A percentile compares a stretch with the other conserved stretches of the same genome.
phyloP scores from a whole-genome alignment of 1,139 yeast species.

The Saccharomyces hybrid region DNA sequence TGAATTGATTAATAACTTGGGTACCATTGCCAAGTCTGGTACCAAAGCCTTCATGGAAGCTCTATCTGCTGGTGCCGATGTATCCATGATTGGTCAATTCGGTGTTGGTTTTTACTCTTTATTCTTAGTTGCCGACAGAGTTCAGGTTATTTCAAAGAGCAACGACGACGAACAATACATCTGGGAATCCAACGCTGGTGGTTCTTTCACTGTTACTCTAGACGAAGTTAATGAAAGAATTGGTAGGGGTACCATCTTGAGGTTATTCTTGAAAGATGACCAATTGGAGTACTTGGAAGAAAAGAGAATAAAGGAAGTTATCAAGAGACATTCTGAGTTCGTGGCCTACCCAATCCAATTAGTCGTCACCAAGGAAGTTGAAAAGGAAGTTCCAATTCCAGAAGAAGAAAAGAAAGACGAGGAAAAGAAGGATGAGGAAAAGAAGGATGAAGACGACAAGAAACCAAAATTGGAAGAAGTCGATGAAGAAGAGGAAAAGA shows the following conservation, averaged over 20 bases:
- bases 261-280: slow-evolving; percentile 97
- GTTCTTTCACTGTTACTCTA: slow-evolving; percentile 92
- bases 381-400: slow-evolving; percentile 81
- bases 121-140: slow-evolving; percentile 98
- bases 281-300: slow-evolving; percentile 99
- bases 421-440: slow-evolving; percentile 42
- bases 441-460: slow-evolving; percentile 55
- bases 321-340: slow-evolving; percentile 98
- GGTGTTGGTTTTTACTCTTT: slow-evolving; percentile 99
- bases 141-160: slow-evolving; percentile 96
- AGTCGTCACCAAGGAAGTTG: slow-evolving; percentile 97
- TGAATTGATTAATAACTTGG: slow-evolving; percentile 96
- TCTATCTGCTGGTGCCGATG: slow-evolving; percentile 98
- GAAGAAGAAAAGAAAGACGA: slow-evolving; percentile 48
- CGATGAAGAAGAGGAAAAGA: slow-evolving; percentile 42
- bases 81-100: slow-evolving; percentile 67
- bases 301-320: slow-evolving; percentile 98
- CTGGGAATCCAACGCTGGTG: slow-evolving; percentile 99
- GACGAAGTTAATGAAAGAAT: slow-evolving; percentile 82
- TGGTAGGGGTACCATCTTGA: slow-evolving; percentile 91
- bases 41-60: slow-evolving; percentile 99
- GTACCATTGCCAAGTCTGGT: slow-evolving; percentile 99
- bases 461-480: slow-evolving; percentile 66
- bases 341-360: slow-evolving; percentile 99
- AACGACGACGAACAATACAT: slow-evolving; percentile 99